phyloP scores from a whole-genome alignment of 83 land plant genomes.

The Diphasiastrum complanatum region DNA sequence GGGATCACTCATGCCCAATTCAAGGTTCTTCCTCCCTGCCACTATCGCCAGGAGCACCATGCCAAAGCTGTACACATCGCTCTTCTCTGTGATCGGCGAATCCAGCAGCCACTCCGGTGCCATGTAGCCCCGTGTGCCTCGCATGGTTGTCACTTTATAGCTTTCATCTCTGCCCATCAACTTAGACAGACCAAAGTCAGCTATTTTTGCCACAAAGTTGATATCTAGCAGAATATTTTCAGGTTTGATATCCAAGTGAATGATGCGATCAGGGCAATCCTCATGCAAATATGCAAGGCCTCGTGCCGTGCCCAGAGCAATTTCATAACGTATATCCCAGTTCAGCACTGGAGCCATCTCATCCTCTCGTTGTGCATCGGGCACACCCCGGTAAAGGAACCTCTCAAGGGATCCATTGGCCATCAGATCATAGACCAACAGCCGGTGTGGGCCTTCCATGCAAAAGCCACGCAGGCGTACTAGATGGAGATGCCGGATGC shows the following conservation, averaged over 20 bases:
- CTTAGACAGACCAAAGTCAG: conserved; percentile 14
- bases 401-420: neutral
- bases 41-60: conserved; percentile 13
- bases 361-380: neutral
- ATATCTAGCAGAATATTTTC: conserved; percentile 9
- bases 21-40: conserved; percentile 12
- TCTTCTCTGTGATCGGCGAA: conserved; percentile 11
- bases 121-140: conserved; percentile 24
- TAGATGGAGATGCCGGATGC: conserved; percentile 1
- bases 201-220: conserved; percentile 4
- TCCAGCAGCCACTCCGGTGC: conserved; percentile 14
- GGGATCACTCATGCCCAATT: neutral
- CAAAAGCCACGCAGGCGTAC: conserved; percentile 14
- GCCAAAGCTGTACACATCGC: conserved; percentile 15
- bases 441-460: neutral
- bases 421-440: conserved; percentile 1
- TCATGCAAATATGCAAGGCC: conserved; percentile 18
- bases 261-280: neutral
- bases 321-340: conserved; percentile 4
- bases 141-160: conserved; percentile 11
- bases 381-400: neutral
- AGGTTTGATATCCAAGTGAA: conserved; percentile 15
- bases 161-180: neutral
- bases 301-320: conserved; percentile 12
- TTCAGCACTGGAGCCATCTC: neutral